Percentiles rank a stretch among this genome's conserved stretches.
Conservation (phyloP, 164 flowering plant genomes). For the Stephania cephalantha region DNA sequence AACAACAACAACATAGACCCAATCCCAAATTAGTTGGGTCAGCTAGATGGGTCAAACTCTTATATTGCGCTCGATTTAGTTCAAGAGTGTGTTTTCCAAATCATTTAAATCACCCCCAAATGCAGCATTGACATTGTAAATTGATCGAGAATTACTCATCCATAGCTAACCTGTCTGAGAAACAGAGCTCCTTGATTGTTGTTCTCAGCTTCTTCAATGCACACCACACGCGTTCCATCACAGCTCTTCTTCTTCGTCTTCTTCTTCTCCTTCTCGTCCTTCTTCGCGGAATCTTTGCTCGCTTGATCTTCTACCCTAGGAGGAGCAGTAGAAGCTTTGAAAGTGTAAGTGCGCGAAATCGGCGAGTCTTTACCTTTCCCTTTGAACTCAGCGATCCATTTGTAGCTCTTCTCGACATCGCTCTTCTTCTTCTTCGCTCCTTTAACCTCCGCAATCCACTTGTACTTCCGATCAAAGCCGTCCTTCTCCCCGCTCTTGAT, state of each 20-base stretch:
- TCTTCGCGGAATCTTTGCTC: constrained; percentile 18
- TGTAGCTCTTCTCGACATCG: constrained; percentile 44
- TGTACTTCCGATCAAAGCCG: constrained; percentile 57
- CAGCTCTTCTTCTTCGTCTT: constrained; percentile 1
- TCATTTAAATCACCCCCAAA: no score
- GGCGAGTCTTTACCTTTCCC: constrained; percentile 43
- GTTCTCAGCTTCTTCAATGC: constrained; percentile 49
- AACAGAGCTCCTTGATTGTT: constrained; percentile 49
- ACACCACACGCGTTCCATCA: constrained; percentile 37
- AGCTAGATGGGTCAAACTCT: no score
- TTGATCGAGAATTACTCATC: no score
- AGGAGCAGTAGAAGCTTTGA: constrained; percentile 34
- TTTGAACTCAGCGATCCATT: constrained; percentile 57
- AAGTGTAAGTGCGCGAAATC: constrained; percentile 39
- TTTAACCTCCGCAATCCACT: constrained; percentile 55
- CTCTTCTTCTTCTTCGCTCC: constrained; percentile 20
- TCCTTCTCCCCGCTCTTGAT: constrained; percentile 26
- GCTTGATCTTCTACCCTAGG: constrained; percentile 9
- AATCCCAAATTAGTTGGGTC: no score
- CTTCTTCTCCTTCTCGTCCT: constrained; percentile 28
- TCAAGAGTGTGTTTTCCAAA: no score
- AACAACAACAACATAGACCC: no score
- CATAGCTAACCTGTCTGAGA: constrained; percentile 45
- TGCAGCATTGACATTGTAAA: no score
- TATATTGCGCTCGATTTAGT: no score